Conservation (phyloP, 768 basidiomycete genomes). For the Collybia mongolica region DNA sequence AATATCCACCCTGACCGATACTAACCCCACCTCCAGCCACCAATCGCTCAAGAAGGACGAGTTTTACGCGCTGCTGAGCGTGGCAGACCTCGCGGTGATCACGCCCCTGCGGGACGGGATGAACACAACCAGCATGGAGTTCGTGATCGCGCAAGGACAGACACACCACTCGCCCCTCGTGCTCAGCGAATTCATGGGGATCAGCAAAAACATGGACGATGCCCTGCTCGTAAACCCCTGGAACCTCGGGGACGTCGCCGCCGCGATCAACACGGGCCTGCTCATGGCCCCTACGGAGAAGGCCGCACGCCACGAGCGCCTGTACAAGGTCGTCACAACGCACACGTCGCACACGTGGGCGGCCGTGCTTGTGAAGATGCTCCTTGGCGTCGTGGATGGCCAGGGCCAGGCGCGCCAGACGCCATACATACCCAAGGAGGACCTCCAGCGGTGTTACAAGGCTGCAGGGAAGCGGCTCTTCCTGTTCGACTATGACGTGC, state of each 20-base stretch:
- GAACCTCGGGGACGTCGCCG: conserved; percentile 88
- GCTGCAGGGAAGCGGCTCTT: conserved; percentile 80
- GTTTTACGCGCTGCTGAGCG: conserved; percentile 92
- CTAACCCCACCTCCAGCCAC: conserved; percentile 54
- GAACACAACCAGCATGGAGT: conserved; percentile 99
- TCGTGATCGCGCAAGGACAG: conserved; percentile 88
- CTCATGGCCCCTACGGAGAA: conserved; percentile 81
- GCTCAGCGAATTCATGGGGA: conserved; percentile 97
- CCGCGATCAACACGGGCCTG: conserved; percentile 87
- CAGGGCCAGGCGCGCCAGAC: conserved; percentile 82
- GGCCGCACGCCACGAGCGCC: conserved; percentile 62
- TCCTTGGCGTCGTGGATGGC: conserved; percentile 76
- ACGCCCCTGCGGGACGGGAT: conserved; percentile 96
- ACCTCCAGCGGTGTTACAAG: conserved; percentile 60
- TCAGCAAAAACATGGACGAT: conserved; percentile 86
- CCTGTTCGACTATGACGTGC: conserved; percentile 93
- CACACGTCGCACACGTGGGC: conserved; percentile 98
- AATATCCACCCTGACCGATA: background rate
- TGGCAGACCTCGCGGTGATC: conserved; percentile 93
- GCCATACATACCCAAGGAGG: conserved; percentile 71
- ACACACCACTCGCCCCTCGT: conserved; percentile 86
- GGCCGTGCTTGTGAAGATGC: conserved; percentile 82
- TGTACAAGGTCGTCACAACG: conserved; percentile 84
- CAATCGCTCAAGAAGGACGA: conserved; percentile 97
- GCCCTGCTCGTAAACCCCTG: conserved; percentile 94